Conservation (phyloP, 345 rosid genomes). For the Rhizophora mangle region DNA sequence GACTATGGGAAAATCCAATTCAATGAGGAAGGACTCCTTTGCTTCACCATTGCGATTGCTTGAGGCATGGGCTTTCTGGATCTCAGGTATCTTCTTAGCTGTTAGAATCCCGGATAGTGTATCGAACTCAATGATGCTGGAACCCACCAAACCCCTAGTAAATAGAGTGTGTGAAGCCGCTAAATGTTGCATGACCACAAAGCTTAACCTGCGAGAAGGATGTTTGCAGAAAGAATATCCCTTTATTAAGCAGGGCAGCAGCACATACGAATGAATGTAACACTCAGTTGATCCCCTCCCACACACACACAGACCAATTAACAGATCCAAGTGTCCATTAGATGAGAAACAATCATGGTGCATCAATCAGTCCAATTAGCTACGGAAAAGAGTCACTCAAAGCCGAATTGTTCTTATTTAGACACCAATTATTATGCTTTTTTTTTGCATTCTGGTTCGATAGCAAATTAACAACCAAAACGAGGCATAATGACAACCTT, state of each 20-base stretch:
- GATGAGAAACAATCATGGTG: too few species aligned
- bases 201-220: constrained; percentile 51
- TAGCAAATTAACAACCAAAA: too few species aligned
- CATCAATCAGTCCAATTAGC: too few species aligned
- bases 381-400: too few species aligned
- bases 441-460: too few species aligned
- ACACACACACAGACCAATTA: too few species aligned
- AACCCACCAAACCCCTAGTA: constrained; percentile 43
- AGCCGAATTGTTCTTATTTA: too few species aligned
- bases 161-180: constrained; percentile 76
- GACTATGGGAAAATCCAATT: constrained; percentile 53
- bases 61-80: constrained; percentile 10
- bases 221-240: constrained; percentile 12
- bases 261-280: constrained; percentile 32
- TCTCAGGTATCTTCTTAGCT: constrained; percentile 49
- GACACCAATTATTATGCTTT: too few species aligned
- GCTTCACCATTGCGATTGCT: constrained; percentile 30
- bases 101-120: constrained; percentile 64
- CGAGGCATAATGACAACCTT: too few species aligned
- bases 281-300: too few species aligned
- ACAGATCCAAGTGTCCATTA: too few species aligned
- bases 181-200: constrained; percentile 85
- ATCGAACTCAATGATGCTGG: constrained; percentile 56
- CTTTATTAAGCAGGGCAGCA: constrained; percentile 32
- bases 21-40: constrained; percentile 36